A percentile compares a stretch with the other conserved stretches of the same genome.
phyloP scores from a whole-genome alignment of 441 rosid genomes.

The Eruca vesicaria region DNA sequence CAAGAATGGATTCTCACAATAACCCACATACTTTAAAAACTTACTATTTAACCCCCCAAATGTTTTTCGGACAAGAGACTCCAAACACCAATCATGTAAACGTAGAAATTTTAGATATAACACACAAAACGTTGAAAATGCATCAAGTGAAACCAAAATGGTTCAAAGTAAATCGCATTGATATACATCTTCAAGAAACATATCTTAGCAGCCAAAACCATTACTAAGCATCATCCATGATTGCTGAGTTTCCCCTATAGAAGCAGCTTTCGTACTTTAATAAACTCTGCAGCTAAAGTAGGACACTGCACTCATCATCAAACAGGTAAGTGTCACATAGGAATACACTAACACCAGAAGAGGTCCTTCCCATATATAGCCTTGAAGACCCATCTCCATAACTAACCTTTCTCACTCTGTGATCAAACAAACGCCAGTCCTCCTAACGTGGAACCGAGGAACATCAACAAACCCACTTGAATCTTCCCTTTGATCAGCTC shows the following conservation, averaged over 20 bases:
- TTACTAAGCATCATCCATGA: constrained; percentile 38
- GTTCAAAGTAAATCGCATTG: not conserved
- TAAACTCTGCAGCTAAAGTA: constrained; percentile 71
- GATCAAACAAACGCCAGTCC: constrained; percentile 88
- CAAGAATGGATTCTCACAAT: not conserved
- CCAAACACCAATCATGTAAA: too few relatives aligned
- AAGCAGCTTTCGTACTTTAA: constrained; percentile 48
- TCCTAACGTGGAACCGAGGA: constrained; percentile 79
- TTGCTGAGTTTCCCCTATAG: constrained; percentile 45
- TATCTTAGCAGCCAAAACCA: not conserved
- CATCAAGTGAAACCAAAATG: too few relatives aligned
- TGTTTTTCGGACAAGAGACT: not conserved
- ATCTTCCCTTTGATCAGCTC: constrained; percentile 72
- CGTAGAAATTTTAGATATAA: too few relatives aligned
- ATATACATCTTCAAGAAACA: not conserved
- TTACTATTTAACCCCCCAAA: not conserved
- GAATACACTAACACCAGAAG: constrained; percentile 81
- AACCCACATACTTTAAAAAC: not conserved
- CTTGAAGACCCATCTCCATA: constrained; percentile 75
- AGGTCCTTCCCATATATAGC: constrained; percentile 55
- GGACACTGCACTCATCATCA: constrained; percentile 83
- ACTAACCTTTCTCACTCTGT: constrained; percentile 75
- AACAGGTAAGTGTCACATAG: constrained; percentile 68
- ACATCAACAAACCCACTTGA: constrained; percentile 87
- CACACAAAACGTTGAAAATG: too few relatives aligned